Evolutionary conservation across 371 early-diverging fungal genomes (phyloP), one percentile per base, ranked within the genome.

Genomic region (Massospora cicadina): DNA sequence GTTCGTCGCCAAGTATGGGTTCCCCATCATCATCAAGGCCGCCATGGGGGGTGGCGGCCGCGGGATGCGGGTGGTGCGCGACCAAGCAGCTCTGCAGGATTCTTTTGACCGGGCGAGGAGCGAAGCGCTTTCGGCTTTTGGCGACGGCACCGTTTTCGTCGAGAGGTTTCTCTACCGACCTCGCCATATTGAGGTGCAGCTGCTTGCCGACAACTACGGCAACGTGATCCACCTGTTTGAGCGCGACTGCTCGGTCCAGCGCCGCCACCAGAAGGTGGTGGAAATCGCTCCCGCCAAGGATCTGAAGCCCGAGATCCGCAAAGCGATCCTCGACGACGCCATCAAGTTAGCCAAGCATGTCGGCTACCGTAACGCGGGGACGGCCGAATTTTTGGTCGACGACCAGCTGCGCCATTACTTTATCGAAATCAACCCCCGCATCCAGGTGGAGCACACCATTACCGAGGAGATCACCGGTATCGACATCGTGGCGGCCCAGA

Each of bases 11-110:
- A 78, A 85, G 69, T 73, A 92, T 70, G 93, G 93, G 0, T 87
- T 89, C 73, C 98, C 98, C 0, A 81, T 98, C 65, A 95, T 98
- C 65, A 88, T 97, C 76, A 98, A 98, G 76, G 93, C 94, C 2
- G 90, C 94, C 21, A 89, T 90, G 85, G 94, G 94, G 54, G 94
- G 96, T 63, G 98, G 99, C 71, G 99, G 99, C 33, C 89, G 95
- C 71, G 98, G 97, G 67, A 93, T 98, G 92, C 85, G 93, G 67
- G 90, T 90, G 5, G 92, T 93, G 30, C 82, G 88, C 65, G 82
- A 82, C 57, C 72, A 73, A 30, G 76, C 73, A 2, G 79, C 81
- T 21, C 73, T 93, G 13, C 79, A 76, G 56, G 80, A 83, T 58
- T 76, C 87, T 25, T 94, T 93, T 71, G 76, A 79, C 58, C 84